Base-by-base conservation (phyloP, 2,329 filamentous ascomycete genomes). In the Chalara sp. region DNA sequence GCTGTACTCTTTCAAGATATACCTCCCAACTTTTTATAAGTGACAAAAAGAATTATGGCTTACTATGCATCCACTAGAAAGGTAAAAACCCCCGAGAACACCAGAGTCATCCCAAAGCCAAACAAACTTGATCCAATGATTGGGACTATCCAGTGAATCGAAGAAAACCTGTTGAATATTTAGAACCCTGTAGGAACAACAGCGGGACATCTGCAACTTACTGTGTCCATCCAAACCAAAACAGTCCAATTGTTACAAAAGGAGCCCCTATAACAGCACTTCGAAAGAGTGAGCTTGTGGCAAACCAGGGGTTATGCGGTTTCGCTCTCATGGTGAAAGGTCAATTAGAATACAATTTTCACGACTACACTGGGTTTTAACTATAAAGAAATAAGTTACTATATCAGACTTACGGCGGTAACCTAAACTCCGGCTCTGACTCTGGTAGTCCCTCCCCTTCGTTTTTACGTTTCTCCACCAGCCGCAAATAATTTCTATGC, bases 21-120 rank as follows among this genome's bases (percentile, higher is more conserved):
- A 21, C 21, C 21, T 21, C 21, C 21, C 21, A 21, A 21, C 21
- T 21, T 21, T 21, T 21, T 21, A 21, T 21, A 21, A 21, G 21
- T 21, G 3, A 2, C 21, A 21, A 21, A 21, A 21, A 2, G 21
- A 21, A 21, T 2, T 21, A 21, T 21, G 21, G 21, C 21, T 21
- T 21, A 21, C 21, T 91, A 91, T 28, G 86, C 84, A 65, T 89
- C 87, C 58, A 88, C 85, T 68, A 66, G 56, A 70, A 95, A 96
- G 11, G 89, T 95, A 68, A 95, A 96, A 57, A 95, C 81, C 47
- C 89, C 88, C 50, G 81, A 84, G 68, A 89, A 96, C 32, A 86
- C 81, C 51, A 95, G 78, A 53, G 95, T 78, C 49, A 81, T 84
- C 47, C 87, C 41, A 11, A 43, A n/a, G 8, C 41, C 4, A 43